A percentile compares a stretch with the other conserved stretches of the same genome.
These are phyloP conservation scores for Scutellaria baicalensis DNA, from an alignment of 257 asterid species.

Conservation along the genomic window DNA sequence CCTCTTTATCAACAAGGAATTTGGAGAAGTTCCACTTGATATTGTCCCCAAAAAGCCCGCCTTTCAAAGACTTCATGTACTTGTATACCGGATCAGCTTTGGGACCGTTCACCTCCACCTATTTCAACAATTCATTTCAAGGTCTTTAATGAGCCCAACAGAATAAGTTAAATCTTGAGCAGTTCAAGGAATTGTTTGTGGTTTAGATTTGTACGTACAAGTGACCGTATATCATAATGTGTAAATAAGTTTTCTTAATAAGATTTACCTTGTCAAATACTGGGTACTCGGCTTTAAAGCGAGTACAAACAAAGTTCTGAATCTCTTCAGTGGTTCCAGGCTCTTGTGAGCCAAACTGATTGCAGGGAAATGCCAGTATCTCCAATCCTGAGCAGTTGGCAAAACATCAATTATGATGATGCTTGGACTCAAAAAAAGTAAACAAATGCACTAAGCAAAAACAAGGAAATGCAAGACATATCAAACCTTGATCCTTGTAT, in stretches of 20 bases:
- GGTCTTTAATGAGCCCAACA: too few species aligned
- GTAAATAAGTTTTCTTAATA: neutral
- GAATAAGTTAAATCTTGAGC: neutral
- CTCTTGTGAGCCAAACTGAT: constrained; percentile 88
- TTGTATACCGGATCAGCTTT: constrained; percentile 68
- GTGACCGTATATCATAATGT: neutral
- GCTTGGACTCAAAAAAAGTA: neutral
- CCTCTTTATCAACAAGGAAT: constrained; percentile 75
- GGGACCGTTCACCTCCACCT: constrained; percentile 84
- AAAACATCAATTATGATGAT: neutral
- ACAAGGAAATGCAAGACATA: neutral
- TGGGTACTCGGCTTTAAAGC: constrained; percentile 88
- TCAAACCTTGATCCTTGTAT: constrained; percentile 74
- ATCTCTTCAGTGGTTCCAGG: constrained; percentile 88
- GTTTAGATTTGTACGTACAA: neutral
- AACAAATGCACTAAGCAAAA: neutral
- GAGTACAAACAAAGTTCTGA: constrained; percentile 74
- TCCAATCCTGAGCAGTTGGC: constrained; percentile 48
- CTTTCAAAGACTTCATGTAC: constrained; percentile 67
- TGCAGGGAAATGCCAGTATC: constrained; percentile 96
- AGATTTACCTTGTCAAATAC: constrained; percentile 68
- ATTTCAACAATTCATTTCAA: neutral
- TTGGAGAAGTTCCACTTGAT: constrained; percentile 92
- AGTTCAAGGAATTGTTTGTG: neutral
- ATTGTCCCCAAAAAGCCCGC: constrained; percentile 62